Evolutionary conservation across 306 rosid species (phyloP).

Genomic region (Neltuma alba): DNA sequence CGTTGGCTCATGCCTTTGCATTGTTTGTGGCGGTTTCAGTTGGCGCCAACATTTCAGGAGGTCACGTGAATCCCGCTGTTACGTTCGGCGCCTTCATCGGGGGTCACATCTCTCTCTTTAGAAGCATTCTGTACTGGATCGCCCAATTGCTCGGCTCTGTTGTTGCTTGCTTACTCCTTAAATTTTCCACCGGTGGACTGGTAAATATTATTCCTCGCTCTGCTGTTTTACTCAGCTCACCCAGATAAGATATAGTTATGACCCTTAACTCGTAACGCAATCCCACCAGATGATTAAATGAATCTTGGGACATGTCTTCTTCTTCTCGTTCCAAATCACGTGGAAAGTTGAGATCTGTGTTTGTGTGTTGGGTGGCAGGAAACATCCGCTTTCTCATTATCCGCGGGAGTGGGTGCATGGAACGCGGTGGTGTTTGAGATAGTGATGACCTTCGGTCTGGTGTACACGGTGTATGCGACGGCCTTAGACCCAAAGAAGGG

Average conservation of each 20-base stretch:
- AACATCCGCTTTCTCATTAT: slow-evolving; percentile 65
- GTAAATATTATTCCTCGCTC: slow-evolving; percentile 39
- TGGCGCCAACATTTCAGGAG: slow-evolving; percentile 80
- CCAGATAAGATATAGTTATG: too few species aligned
- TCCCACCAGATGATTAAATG: neutral
- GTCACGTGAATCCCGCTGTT: slow-evolving; percentile 84
- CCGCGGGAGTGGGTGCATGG: slow-evolving; percentile 64
- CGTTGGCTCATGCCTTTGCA: slow-evolving; percentile 70
- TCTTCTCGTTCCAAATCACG: neutral
- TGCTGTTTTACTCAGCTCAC: neutral
- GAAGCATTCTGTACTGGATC: slow-evolving; percentile 71
- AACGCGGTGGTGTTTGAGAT: slow-evolving; percentile 77
- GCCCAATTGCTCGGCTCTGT: slow-evolving; percentile 86
- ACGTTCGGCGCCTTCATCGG: slow-evolving; percentile 82
- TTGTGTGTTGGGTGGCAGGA: slow-evolving; percentile 50
- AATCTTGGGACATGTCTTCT: neutral
- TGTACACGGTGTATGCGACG: slow-evolving; percentile 80
- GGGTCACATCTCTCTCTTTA: slow-evolving; percentile 67
- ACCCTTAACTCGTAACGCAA: neutral
- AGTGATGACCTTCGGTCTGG: slow-evolving; percentile 81
- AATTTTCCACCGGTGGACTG: slow-evolving; percentile 70
- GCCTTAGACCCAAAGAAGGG: slow-evolving; percentile 80
- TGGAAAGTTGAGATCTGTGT: neutral
- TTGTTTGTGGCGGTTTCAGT: slow-evolving; percentile 78
- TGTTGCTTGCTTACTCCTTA: slow-evolving; percentile 78